Conservation (phyloP, 2,329 filamentous ascomycete genomes). For the Exophiala sp. region DNA sequence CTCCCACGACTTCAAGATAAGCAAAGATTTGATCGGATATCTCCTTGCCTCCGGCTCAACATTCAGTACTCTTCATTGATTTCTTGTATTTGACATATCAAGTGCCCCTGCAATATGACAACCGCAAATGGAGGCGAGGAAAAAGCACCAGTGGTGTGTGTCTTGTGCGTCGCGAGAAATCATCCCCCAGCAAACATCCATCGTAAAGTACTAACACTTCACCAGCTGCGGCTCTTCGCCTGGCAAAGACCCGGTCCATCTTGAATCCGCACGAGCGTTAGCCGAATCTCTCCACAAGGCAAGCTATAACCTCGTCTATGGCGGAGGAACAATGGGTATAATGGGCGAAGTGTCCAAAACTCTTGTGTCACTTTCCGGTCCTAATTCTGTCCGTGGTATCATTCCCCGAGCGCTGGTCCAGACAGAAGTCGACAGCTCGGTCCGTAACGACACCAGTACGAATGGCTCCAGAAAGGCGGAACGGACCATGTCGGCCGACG, state of each 20-base stretch:
- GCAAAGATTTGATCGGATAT: background rate
- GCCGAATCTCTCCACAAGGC: conserved; percentile 67
- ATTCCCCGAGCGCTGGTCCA: conserved; percentile 80
- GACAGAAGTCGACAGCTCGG: conserved; percentile 51
- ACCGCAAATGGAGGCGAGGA: conserved; percentile 51
- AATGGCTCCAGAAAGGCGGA: conserved; percentile 38
- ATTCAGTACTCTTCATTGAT: background rate
- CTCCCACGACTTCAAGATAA: background rate
- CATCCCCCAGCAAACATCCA: background rate
- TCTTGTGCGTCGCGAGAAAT: conserved; percentile 56
- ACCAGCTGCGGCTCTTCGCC: conserved; percentile 70
- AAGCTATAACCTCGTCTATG: conserved; percentile 82
- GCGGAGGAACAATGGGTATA: conserved; percentile 85
- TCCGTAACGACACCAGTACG: conserved; percentile 14
- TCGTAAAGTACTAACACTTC: conserved; percentile 22
- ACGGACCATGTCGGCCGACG: conserved; percentile 57
- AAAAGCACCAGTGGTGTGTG: conserved; percentile 66
- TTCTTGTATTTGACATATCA: conserved; percentile 1
- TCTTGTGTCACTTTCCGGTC: conserved; percentile 75
- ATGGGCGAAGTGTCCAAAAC: conserved; percentile 93
- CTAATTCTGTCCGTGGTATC: conserved; percentile 79
- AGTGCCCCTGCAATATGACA: background rate
- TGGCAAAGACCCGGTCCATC: conserved; percentile 66
- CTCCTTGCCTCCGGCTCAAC: background rate
- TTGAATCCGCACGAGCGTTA: conserved; percentile 70